phyloP scores from a whole-genome alignment of 169 alveolate genomes.

The Plasmodium gallinaceum region DNA sequence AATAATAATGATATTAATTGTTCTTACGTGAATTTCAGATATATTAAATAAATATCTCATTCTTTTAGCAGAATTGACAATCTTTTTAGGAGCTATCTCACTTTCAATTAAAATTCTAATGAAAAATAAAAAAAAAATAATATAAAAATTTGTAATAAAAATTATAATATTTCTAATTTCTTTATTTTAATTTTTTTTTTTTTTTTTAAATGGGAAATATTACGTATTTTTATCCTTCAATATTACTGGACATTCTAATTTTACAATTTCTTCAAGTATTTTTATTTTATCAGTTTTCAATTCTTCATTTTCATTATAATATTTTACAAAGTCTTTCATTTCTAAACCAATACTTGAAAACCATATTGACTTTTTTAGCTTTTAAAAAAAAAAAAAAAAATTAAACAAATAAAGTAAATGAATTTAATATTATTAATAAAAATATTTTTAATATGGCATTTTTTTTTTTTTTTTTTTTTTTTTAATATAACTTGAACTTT shows the following conservation, averaged over 20 bases:
- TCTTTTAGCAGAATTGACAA: slow-evolving; percentile 63
- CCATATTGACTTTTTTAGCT: slow-evolving; percentile 67
- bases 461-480: not conserved
- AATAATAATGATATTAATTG: not conserved
- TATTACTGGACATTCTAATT: slow-evolving; percentile 49
- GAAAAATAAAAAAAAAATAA: not conserved
- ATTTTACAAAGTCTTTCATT: slow-evolving; percentile 25
- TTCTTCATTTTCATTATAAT: slow-evolving; percentile 44
- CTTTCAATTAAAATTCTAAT: slow-evolving; percentile 30
- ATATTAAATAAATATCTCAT: slow-evolving; percentile 70
- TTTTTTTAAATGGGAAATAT: not conserved
- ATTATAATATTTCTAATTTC: not conserved
- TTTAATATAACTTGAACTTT: slow-evolving; percentile 40
- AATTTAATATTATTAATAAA: not conserved
- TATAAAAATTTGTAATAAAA: not conserved
- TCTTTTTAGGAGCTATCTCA: slow-evolving; percentile 63
- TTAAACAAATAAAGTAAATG: not conserved
- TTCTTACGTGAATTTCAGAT: slow-evolving; percentile 60
- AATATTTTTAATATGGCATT: not conserved
- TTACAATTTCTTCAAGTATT: slow-evolving; percentile 41
- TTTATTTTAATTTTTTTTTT: not conserved
- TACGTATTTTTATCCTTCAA: slow-evolving; percentile 57
- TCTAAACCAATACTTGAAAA: slow-evolving; percentile 70
- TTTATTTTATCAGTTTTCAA: slow-evolving; percentile 18
- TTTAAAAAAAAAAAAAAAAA: not conserved